Conservation (phyloP, 2,329 filamentous ascomycete species). For the Stemphylium lycopersici region DNA sequence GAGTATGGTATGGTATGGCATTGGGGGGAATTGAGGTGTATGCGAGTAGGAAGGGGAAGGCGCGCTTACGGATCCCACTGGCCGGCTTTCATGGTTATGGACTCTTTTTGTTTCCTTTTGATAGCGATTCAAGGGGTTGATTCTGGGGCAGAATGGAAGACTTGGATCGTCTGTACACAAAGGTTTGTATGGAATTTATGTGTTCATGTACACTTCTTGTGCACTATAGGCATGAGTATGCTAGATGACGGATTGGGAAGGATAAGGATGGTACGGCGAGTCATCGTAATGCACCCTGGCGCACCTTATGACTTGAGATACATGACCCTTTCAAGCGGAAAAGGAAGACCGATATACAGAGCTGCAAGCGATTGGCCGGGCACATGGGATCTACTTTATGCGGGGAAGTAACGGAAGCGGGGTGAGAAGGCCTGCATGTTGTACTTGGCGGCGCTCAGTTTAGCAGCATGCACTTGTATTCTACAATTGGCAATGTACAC, state of each 20-base stretch:
- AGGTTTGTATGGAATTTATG: too few relatives aligned
- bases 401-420: slow-evolving; percentile 1
- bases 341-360: not conserved
- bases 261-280: not conserved
- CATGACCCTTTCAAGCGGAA: not conserved
- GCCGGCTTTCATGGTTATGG: slow-evolving; percentile 9
- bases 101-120: not conserved
- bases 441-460: not conserved
- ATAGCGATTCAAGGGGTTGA: not conserved
- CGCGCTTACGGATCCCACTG: slow-evolving; percentile 12
- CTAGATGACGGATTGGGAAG: too few relatives aligned
- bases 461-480: too few relatives aligned
- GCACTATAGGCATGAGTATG: too few relatives aligned
- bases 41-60: too few relatives aligned
- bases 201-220: too few relatives aligned
- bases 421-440: not conserved
- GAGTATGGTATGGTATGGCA: not conserved
- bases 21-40: too few relatives aligned
- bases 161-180: not conserved
- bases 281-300: not conserved
- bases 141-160: not conserved
- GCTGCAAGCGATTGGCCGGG: not conserved
- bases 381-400: not conserved
- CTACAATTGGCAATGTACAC: too few relatives aligned
- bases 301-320: slow-evolving; percentile 1